Percentiles rank a stretch among this genome's conserved stretches.
These are phyloP conservation scores for Solanum pinnatisectum DNA, from an alignment of 257 asterid species.

Conservation along the genomic window DNA sequence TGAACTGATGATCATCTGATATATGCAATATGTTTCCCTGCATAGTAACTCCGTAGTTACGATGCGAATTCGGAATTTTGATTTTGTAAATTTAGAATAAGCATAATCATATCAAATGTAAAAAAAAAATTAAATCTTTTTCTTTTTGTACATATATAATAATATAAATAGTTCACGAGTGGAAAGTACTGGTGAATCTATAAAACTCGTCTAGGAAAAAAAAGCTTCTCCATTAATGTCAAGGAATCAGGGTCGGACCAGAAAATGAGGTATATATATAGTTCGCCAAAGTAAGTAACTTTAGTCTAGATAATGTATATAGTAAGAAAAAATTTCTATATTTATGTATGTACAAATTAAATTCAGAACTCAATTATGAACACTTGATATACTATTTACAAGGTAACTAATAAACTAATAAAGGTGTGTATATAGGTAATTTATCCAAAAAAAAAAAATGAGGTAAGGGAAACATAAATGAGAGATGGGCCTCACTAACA, in stretches of 20 bases:
- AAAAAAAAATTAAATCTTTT: neutral
- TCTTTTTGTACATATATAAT: neutral
- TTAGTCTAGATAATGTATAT: neutral
- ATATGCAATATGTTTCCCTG: conserved; percentile 19
- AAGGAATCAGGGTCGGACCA: neutral
- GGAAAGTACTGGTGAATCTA: neutral
- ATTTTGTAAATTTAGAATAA: neutral
- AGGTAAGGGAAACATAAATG: too few relatives aligned
- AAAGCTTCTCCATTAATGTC: neutral
- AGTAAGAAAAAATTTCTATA: too few relatives aligned
- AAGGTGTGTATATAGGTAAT: too few relatives aligned
- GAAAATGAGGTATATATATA: neutral
- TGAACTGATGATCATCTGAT: neutral
- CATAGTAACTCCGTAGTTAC: neutral
- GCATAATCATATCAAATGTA: neutral
- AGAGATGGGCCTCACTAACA: neutral
- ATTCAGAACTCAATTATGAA: too few relatives aligned
- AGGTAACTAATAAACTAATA: too few relatives aligned
- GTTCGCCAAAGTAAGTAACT: neutral
- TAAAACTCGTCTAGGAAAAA: neutral
- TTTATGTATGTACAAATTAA: too few relatives aligned
- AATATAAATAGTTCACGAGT: neutral
- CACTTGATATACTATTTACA: too few relatives aligned
- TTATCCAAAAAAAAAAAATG: too few relatives aligned
- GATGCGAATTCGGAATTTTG: neutral